phyloP scores from a whole-genome alignment of 2,329 filamentous ascomycete species.

The Atkinsonella texensis region DNA sequence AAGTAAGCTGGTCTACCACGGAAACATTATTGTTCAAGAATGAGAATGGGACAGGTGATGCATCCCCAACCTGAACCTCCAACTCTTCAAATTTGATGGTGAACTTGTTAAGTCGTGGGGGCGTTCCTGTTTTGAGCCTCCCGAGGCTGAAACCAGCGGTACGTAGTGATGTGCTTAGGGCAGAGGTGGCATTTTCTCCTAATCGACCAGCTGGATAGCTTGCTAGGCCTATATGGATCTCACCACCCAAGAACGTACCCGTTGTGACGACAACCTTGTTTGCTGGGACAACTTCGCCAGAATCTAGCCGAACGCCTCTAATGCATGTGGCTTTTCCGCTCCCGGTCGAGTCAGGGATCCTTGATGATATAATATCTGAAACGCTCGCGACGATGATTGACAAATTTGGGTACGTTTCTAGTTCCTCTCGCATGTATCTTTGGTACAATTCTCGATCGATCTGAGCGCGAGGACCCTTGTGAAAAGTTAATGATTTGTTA shows the following conservation, averaged over 20 bases:
- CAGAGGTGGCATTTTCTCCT: conserved; percentile 86
- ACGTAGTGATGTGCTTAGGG: conserved; percentile 77
- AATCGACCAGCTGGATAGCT: conserved; percentile 79
- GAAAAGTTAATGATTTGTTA: not conserved
- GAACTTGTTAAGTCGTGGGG: conserved; percentile 69
- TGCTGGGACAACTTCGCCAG: conserved; percentile 71
- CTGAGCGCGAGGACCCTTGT: conserved; percentile 74
- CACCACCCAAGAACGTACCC: conserved; percentile 86
- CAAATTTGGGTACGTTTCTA: conserved; percentile 65
- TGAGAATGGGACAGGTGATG: conserved; percentile 81
- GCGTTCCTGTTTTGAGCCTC: conserved; percentile 89
- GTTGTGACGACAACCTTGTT: conserved; percentile 86
- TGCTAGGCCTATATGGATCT: conserved; percentile 90
- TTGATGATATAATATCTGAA: conserved; percentile 67
- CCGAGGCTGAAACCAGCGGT: conserved; percentile 85
- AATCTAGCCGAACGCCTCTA: conserved; percentile 74
- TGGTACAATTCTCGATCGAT: conserved; percentile 88
- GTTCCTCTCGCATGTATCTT: conserved; percentile 79
- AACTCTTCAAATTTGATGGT: conserved; percentile 70
- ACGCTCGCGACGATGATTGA: conserved; percentile 77
- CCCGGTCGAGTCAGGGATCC: conserved; percentile 27
- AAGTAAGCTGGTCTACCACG: conserved; percentile 73
- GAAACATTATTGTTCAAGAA: conserved; percentile 71
- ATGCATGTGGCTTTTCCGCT: conserved; percentile 54
- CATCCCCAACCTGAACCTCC: conserved; percentile 66